phyloP scores from a whole-genome alignment of 768 basidiomycete genomes.

The Sistotremastrum suecicum region DNA sequence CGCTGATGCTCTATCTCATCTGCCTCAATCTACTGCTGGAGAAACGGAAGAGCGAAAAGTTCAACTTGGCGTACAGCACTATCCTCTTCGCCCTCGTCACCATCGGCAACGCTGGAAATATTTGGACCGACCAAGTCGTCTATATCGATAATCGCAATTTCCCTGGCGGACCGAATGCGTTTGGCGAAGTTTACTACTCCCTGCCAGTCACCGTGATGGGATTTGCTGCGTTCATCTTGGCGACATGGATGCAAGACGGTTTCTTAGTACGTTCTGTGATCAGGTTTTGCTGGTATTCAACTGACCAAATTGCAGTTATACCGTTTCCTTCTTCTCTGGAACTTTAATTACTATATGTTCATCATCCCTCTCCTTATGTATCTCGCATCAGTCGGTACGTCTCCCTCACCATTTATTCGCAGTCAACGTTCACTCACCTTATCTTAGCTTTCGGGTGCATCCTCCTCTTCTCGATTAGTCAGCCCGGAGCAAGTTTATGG shows the following conservation, averaged over 20 bases:
- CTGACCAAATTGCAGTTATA: slow-evolving; percentile 8
- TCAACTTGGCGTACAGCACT: neutral
- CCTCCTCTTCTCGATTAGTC: slow-evolving; percentile 8
- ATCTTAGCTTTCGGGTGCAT: slow-evolving; percentile 9
- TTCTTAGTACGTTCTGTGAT: neutral
- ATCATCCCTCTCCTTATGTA: slow-evolving; percentile 6
- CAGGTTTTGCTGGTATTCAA: neutral
- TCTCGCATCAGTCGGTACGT: slow-evolving; percentile 8
- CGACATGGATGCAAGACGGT: slow-evolving; percentile 10
- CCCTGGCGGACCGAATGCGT: slow-evolving; percentile 11
- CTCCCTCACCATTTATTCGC: neutral
- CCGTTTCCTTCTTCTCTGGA: slow-evolving; percentile 12
- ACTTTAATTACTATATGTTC: slow-evolving; percentile 5
- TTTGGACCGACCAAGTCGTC: slow-evolving; percentile 6
- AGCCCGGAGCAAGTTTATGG: slow-evolving; percentile 7
- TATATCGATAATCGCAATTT: slow-evolving; percentile 12
- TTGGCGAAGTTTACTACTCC: slow-evolving; percentile 1
- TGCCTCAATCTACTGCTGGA: neutral
- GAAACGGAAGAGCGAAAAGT: neutral
- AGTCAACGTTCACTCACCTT: neutral
- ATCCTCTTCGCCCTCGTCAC: slow-evolving; percentile 8
- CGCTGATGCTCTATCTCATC: neutral
- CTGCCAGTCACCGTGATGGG: slow-evolving; percentile 7
- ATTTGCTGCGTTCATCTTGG: slow-evolving; percentile 15
- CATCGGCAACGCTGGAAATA: slow-evolving; percentile 8